Percentiles rank a stretch among this genome's conserved stretches.
Evolutionary conservation across 83 land plant species (phyloP).

Genomic region (Thuja plicata): DNA sequence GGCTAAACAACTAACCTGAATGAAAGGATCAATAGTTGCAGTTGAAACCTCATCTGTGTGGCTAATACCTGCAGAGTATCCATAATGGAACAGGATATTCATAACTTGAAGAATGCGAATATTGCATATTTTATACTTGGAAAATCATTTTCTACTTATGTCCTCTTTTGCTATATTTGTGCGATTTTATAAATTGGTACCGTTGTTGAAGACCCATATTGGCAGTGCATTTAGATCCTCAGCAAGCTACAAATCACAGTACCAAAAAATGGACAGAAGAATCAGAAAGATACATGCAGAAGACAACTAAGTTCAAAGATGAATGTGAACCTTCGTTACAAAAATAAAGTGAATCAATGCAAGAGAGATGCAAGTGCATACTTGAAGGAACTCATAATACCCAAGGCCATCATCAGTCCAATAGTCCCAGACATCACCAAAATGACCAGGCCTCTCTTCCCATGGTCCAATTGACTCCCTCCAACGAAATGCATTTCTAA

Average conservation of each 20-base stretch:
- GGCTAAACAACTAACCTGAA: slow-evolving; percentile 44
- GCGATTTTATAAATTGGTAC: slow-evolving; percentile 31
- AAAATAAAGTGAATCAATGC: background rate
- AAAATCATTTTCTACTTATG: background rate
- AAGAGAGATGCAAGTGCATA: slow-evolving; percentile 18
- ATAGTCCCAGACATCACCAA: slow-evolving; percentile 94
- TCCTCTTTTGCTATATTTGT: background rate
- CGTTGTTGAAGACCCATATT: slow-evolving; percentile 93
- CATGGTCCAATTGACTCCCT: slow-evolving; percentile 80
- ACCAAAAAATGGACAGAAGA: background rate
- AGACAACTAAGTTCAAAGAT: too few relatives aligned
- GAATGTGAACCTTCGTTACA: background rate
- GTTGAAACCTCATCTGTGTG: slow-evolving; percentile 64
- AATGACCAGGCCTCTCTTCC: slow-evolving; percentile 95
- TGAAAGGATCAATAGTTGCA: slow-evolving; percentile 51
- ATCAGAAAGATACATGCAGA: background rate
- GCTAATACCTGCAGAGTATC: slow-evolving; percentile 61
- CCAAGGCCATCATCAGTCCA: slow-evolving; percentile 99
- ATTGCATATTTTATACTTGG: background rate
- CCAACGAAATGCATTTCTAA: slow-evolving; percentile 89
- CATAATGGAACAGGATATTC: background rate
- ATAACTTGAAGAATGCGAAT: background rate
- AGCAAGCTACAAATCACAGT: slow-evolving; percentile 60
- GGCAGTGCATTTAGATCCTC: slow-evolving; percentile 83
- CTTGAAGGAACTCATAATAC: slow-evolving; percentile 85